A percentile compares a stretch with the other conserved stretches of the same genome.
phyloP scores from a whole-genome alignment of 2,329 filamentous ascomycete species.

The Parastagonospora avenae region DNA sequence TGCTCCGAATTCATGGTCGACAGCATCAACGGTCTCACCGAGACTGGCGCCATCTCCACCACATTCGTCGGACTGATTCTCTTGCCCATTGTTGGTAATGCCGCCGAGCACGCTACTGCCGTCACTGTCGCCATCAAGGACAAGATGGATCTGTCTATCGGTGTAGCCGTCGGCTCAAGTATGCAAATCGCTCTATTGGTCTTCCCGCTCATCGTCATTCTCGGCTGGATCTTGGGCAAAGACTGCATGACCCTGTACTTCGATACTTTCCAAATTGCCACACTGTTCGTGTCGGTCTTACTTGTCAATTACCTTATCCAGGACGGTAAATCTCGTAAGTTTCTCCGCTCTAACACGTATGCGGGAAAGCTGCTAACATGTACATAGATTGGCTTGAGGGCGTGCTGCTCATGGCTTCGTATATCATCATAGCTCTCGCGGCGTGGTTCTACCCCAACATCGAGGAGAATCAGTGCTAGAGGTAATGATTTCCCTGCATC shows the following conservation, averaged over 20 bases:
- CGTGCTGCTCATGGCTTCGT: conserved; percentile 63
- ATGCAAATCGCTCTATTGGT: conserved; percentile 70
- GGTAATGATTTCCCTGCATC: not conserved
- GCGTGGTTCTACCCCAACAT: conserved; percentile 57
- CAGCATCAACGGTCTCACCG: conserved; percentile 62
- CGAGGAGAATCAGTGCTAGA: conserved; percentile 22
- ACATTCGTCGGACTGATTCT: conserved; percentile 69
- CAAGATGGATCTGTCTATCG: conserved; percentile 72
- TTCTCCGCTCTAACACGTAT: too few relatives aligned
- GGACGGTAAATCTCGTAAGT: conserved; percentile 60
- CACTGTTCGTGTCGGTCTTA: conserved; percentile 62
- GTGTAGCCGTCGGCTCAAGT: conserved; percentile 68
- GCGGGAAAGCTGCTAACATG: conserved; percentile 19
- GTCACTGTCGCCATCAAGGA: conserved; percentile 67
- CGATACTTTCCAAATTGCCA: conserved; percentile 82
- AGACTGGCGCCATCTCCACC: conserved; percentile 55
- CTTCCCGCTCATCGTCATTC: conserved; percentile 63
- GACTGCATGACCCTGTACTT: conserved; percentile 77
- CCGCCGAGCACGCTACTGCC: conserved; percentile 69
- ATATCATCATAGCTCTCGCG: conserved; percentile 66
- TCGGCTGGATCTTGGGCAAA: conserved; percentile 65
- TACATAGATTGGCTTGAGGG: conserved; percentile 62
- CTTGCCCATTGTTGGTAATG: conserved; percentile 69
- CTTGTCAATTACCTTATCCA: conserved; percentile 68
- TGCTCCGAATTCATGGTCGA: conserved; percentile 72